A percentile compares a stretch with the other conserved stretches of the same genome.
Evolutionary conservation across 2,329 filamentous ascomycete species (phyloP).

Genomic region (Didymella glomerata): DNA sequence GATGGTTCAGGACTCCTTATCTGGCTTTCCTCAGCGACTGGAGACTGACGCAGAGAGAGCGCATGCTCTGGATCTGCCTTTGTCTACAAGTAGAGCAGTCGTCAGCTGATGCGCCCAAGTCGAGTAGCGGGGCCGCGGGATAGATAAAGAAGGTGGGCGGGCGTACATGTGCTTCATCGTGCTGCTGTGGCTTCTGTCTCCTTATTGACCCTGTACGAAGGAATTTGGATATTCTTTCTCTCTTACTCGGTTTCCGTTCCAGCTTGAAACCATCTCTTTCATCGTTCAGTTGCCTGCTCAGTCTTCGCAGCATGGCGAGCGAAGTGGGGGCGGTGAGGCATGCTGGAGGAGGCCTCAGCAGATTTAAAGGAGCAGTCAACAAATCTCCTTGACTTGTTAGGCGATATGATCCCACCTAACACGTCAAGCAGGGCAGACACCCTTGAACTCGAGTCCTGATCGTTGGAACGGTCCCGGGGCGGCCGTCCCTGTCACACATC

Average conservation of each 20-base stretch:
- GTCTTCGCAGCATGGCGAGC: conserved; percentile 43
- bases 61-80: conserved; percentile 19
- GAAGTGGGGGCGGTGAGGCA: conserved; percentile 30
- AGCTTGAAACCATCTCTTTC: conserved; percentile 30
- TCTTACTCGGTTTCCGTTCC: conserved; percentile 41
- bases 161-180: conserved; percentile 33
- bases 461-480: conserved; percentile 22
- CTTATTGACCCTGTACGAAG: conserved; percentile 34
- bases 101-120: conserved; percentile 30
- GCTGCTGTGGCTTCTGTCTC: conserved; percentile 34
- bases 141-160: conserved; percentile 10
- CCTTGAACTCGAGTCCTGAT: conserved; percentile 33
- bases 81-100: conserved; percentile 27
- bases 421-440: conserved; percentile 44
- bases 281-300: conserved; percentile 34
- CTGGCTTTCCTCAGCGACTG: neutral
- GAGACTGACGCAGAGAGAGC: neutral
- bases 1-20: neutral
- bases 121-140: conserved; percentile 4
- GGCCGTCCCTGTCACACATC: conserved; percentile 40
- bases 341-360: conserved; percentile 31
- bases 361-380: conserved; percentile 32
- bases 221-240: conserved; percentile 44
- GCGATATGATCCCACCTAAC: conserved; percentile 29
- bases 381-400: conserved; percentile 32